Percentiles rank a stretch among this genome's conserved stretches.
Evolutionary conservation across 1,139 yeast genomes (phyloP).

Genomic region (Blastobotrys apis): DNA sequence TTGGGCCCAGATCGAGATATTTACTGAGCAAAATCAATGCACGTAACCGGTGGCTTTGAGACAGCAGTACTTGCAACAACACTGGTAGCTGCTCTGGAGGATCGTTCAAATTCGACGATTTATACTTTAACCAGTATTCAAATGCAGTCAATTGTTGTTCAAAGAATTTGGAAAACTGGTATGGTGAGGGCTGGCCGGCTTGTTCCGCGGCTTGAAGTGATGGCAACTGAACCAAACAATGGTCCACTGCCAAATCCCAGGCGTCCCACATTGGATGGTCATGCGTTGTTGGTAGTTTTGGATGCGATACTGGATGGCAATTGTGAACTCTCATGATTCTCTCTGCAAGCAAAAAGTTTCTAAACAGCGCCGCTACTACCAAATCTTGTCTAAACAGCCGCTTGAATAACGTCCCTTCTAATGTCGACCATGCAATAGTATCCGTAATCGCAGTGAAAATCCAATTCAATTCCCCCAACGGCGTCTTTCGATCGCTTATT

Average conservation of each 20-base stretch:
- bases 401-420: constrained; percentile 84
- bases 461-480: constrained; percentile 95
- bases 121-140: constrained; percentile 92
- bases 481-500: constrained; percentile 87
- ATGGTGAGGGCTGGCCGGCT: constrained; percentile 40
- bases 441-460: constrained; percentile 97
- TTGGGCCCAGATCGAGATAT: constrained; percentile 90
- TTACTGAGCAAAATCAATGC: constrained; percentile 81
- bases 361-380: constrained; percentile 92
- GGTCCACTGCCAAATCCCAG: constrained; percentile 97
- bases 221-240: constrained; percentile 61
- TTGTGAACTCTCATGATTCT: constrained; percentile 91
- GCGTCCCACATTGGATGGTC: constrained; percentile 96
- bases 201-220: constrained; percentile 35
- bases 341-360: constrained; percentile 87
- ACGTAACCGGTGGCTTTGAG: constrained; percentile 89
- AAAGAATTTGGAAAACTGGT: constrained; percentile 88
- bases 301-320: constrained; percentile 93
- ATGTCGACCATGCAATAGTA: constrained; percentile 94
- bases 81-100: constrained; percentile 97
- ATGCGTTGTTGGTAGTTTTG: constrained; percentile 80
- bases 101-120: constrained; percentile 60
- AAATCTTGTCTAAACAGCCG: constrained; percentile 89
- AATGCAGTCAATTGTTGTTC: constrained; percentile 96
- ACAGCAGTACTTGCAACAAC: constrained; percentile 82